Base-by-base conservation (phyloP, 306 rosid genomes). In the Corylus avellana region DNA sequence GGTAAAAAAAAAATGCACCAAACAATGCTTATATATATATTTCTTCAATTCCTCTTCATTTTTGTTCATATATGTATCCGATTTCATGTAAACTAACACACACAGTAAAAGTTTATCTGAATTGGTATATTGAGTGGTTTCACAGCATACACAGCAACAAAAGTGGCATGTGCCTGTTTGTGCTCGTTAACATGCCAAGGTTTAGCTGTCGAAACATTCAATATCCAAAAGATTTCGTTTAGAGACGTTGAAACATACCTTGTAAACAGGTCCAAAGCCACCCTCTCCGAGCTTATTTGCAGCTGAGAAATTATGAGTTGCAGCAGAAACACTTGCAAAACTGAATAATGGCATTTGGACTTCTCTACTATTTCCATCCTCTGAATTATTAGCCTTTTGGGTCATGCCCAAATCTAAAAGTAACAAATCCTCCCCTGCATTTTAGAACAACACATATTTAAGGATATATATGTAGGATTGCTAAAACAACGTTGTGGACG, bases 211-310 rank as follows among this genome's bases (percentile, higher is more conserved):
- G 3, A 35, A 35, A 35, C 39, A 2, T 35, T 35, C 4, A 1
- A 35, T 35, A 35, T 35, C 39, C 39, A 35, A 35, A 58, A 1
- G 14, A 10, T 3, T 58, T 11, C 0, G 0, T 10, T 62, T 12
- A 29, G 7, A n/a, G 12, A 14, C 32, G 17, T 16, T 53, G 32
- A 22, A 62, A 12, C 7, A 3, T 85, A 20, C 88, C 88, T 82
- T 85, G 61, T 82, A 82, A 78, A 85, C 84, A 11, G 86, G 88
- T 71, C 88, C 88, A 78, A 85, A 85, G 17, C 88, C 88, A 51
- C 86, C 86, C 70, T 82, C 88, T 1, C 88, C 85, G 18, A 79
- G 88, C 17, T 82, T 82, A 44, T 79, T 82, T 82, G 22, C 22
- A 20, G 25, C 39, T 56, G 81, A 75, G 8, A 85, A 82, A 27